Evolutionary conservation across 371 early-diverging fungal species (phyloP).

Genomic region (Apophysomyces trapeziformis): DNA sequence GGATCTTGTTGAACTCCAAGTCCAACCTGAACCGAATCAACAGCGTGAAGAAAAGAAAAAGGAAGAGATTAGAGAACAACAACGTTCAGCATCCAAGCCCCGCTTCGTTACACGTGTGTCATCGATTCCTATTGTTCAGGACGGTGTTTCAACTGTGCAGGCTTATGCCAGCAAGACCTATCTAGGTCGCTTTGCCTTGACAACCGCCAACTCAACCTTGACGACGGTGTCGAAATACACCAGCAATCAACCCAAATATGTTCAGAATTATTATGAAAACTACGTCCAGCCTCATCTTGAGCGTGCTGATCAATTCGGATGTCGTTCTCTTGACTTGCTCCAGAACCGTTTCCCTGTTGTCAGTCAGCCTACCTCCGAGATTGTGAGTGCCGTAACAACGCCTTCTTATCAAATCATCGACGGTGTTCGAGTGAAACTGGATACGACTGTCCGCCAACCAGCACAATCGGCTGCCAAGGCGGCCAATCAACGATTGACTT

Average conservation of each 20-base stretch:
- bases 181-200: slow-evolving; percentile 54
- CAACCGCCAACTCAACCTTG: slow-evolving; percentile 46
- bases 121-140: slow-evolving; percentile 68
- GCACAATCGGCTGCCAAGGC: slow-evolving; percentile 49
- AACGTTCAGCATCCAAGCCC: slow-evolving; percentile 8
- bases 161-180: slow-evolving; percentile 57
- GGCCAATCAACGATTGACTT: slow-evolving; percentile 47
- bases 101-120: slow-evolving; percentile 58
- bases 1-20: background rate
- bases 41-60: slow-evolving; percentile 9
- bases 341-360: slow-evolving; percentile 68
- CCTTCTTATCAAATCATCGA: slow-evolving; percentile 24
- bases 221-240: slow-evolving; percentile 41
- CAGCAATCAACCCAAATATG: slow-evolving; percentile 41
- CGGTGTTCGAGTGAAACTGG: slow-evolving; percentile 40
- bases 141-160: slow-evolving; percentile 51
- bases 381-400: slow-evolving; percentile 57
- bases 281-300: slow-evolving; percentile 61
- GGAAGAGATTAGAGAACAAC: slow-evolving; percentile 11
- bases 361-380: slow-evolving; percentile 60
- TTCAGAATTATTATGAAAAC: slow-evolving; percentile 51
- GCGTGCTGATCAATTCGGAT: slow-evolving; percentile 66
- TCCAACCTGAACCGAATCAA: slow-evolving; percentile 6
- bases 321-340: slow-evolving; percentile 66
- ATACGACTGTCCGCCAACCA: slow-evolving; percentile 48